Conservation (phyloP, 1,284 basidiomycete species). For the Rhodofomes roseus region DNA sequence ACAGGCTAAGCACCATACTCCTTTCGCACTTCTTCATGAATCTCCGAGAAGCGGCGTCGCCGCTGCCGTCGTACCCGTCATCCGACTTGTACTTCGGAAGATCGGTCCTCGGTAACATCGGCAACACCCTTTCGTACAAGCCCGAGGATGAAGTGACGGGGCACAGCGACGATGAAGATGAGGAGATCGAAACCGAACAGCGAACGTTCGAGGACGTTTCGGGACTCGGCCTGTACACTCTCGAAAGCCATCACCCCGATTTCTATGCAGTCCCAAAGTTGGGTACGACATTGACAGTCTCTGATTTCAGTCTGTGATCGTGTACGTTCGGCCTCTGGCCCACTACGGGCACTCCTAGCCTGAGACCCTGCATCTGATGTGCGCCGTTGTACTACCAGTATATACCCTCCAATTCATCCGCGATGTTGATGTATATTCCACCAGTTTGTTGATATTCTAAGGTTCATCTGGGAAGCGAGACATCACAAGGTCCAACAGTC, state of each 20-base stretch:
- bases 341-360: too few species aligned
- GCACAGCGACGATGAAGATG: too few species aligned
- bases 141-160: too few species aligned
- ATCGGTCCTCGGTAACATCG: neutral
- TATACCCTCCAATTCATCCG: too few species aligned
- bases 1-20: neutral
- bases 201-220: neutral
- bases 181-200: neutral
- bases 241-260: neutral
- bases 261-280: too few species aligned
- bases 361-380: too few species aligned
- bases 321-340: too few species aligned
- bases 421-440: too few species aligned
- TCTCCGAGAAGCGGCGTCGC: neutral
- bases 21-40: neutral
- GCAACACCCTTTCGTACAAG: neutral
- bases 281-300: neutral
- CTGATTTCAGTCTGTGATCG: neutral
- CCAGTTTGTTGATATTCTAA: too few species aligned
- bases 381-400: too few species aligned
- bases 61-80: neutral
- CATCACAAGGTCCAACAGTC: too few species aligned
- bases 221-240: neutral
- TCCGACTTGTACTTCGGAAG: neutral
- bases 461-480: too few species aligned